Percentiles rank a stretch among this genome's conserved stretches.
These are phyloP conservation scores for Hordeum marinum DNA, from an alignment of 176 grass and related monocot genomes.

Conservation along the genomic window DNA sequence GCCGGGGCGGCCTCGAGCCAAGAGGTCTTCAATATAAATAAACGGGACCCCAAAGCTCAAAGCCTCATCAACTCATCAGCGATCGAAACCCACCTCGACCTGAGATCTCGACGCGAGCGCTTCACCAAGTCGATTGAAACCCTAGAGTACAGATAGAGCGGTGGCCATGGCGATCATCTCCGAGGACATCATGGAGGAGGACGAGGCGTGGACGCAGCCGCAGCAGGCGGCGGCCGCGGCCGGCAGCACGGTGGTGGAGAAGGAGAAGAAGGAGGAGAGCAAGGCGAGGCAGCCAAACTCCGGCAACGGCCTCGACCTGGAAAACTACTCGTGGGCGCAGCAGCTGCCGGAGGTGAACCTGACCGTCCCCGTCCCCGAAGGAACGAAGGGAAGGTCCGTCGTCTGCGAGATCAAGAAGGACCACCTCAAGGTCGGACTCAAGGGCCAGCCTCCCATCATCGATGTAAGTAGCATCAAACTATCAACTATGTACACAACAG, in stretches of 20 bases:
- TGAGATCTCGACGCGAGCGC: no score
- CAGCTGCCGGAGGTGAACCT: conserved; percentile 45
- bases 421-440: conserved; percentile 54
- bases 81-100: not conserved
- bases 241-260: not conserved
- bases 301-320: conserved; percentile 56
- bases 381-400: conserved; percentile 47
- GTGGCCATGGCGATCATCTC: not conserved
- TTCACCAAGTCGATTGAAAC: not conserved
- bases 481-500: no score
- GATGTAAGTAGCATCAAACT: conserved; percentile 13
- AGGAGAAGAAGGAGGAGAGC: not conserved
- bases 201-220: not conserved
- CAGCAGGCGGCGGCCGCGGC: no score
- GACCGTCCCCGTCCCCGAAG: conserved; percentile 38
- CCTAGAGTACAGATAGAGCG: not conserved
- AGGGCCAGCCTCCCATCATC: conserved; percentile 43
- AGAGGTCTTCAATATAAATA: not conserved
- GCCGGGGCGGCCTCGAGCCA: no score
- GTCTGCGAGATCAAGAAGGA: conserved; percentile 56
- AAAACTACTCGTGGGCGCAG: conserved; percentile 60
- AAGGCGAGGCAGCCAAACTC: conserved; percentile 23
- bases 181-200: not conserved
- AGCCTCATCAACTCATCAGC: not conserved
- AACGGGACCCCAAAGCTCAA: not conserved